Base-by-base conservation (phyloP, 176 grass and related monocot genomes). In the Canna indica region DNA sequence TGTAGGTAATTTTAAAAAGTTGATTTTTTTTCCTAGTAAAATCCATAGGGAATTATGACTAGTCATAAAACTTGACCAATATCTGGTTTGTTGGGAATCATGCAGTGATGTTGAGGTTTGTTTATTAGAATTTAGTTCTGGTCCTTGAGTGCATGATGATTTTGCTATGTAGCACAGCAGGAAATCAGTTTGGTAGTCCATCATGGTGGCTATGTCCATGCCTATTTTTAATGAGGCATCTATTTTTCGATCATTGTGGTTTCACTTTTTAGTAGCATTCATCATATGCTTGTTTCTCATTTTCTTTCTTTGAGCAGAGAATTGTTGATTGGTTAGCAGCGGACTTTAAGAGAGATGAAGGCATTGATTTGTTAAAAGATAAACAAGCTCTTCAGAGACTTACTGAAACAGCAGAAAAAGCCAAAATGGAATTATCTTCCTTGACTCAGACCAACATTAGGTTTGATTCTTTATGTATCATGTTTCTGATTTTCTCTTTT, bases 251-350 rank as follows among this genome's bases (percentile, higher is more conserved):
- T n/a, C 17, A n/a, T 54, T 54, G 3, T 54, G 18, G 7, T 54
- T 46, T 46, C 41, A 44, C 12, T 11, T 44, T 11, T 52, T 7
- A 18, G n/a, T 5, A 54, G 4, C 17, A 54, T 54, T 54, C 20
- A n/a, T 24, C 16, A n/a, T 54, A 7, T 5, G 3, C n/a, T 15
- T 54, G 50, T n/a, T 54, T 54, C 50, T 54, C 0, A n/a, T n/a
- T 54, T 30, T 57, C 31, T 39, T 13, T 2, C 24, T 25, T 24
- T 72, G 50, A 5, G 0, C 31, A 72, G 70, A 72, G 70, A 58
- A 58, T 72, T 72, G 47, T 72, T 57, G 70, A 72, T 57, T 72
- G 70, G 70, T 45, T 72, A 36, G 70, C 70, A 36, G 70, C 70
- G 5, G 53, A 57, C 32, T 72, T 72, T 38, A 72, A 57, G 70